Percentiles rank a stretch among this genome's conserved stretches.
Evolutionary conservation across 2,329 filamentous ascomycete genomes (phyloP).

Genomic region (Akanthomyces uredinophilus): DNA sequence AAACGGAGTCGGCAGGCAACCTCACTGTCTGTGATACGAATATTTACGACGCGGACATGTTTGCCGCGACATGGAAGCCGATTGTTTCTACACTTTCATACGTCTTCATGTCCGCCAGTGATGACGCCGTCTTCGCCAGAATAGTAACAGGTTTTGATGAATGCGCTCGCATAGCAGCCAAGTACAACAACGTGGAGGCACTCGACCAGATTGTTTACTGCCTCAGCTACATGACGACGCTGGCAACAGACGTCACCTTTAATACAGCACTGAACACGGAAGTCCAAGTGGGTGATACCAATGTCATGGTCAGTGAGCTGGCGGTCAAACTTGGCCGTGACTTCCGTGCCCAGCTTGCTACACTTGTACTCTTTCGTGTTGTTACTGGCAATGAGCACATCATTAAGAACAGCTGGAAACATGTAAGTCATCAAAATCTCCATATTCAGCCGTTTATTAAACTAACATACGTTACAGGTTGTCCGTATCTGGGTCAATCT

Average conservation of each 20-base stretch:
- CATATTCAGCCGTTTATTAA: neutral
- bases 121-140: constrained; percentile 89
- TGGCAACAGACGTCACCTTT: constrained; percentile 69
- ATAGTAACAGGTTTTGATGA: constrained; percentile 95
- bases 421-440: constrained; percentile 57
- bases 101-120: constrained; percentile 97
- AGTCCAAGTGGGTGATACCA: constrained; percentile 84
- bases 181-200: constrained; percentile 76
- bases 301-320: constrained; percentile 97
- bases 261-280: constrained; percentile 92
- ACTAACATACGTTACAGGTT: constrained; percentile 53
- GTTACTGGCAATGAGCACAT: constrained; percentile 78
- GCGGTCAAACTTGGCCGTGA: constrained; percentile 93
- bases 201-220: constrained; percentile 91
- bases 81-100: constrained; percentile 93
- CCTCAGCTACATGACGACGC: constrained; percentile 81
- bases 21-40: constrained; percentile 83
- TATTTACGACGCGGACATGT: constrained; percentile 96
- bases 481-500: constrained; percentile 91
- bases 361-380: constrained; percentile 90
- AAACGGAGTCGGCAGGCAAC: constrained; percentile 70
- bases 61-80: constrained; percentile 89
- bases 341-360: constrained; percentile 88
- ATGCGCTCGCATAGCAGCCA: constrained; percentile 86
- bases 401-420: constrained; percentile 71